Evolutionary conservation across 345 rosid genomes (phyloP).

Genomic region (Bruguiera sexangula): DNA sequence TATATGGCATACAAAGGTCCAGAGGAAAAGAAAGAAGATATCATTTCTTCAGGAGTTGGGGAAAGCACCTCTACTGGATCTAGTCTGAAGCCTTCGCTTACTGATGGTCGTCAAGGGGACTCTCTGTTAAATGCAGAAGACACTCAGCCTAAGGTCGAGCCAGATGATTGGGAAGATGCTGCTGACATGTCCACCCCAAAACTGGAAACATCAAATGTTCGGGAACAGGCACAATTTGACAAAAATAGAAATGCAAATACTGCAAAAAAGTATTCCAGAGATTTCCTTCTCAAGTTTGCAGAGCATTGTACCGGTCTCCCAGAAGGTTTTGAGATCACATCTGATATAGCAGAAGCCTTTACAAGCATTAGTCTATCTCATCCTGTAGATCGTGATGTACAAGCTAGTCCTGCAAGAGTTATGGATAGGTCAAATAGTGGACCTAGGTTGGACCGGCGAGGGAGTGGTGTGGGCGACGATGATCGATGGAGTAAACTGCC

Average conservation of each 20-base stretch:
- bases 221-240: conserved; percentile 26
- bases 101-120: conserved; percentile 29
- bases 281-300: conserved; percentile 79
- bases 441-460: conserved; percentile 69
- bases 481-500: conserved; percentile 66
- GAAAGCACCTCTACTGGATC: conserved; percentile 27
- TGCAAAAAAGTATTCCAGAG: conserved; percentile 83
- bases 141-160: conserved; percentile 56
- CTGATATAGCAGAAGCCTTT: conserved; percentile 51
- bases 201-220: conserved; percentile 47
- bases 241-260: conserved; percentile 38
- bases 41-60: conserved; percentile 26
- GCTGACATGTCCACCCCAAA: conserved; percentile 85
- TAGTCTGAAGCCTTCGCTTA: conserved; percentile 35
- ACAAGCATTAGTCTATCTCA: conserved; percentile 36
- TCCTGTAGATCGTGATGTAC: conserved; percentile 51
- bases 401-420: conserved; percentile 57
- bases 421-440: conserved; percentile 61
- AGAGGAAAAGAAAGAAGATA: conserved; percentile 65
- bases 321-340: conserved; percentile 44
- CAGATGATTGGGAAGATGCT: conserved; percentile 98
- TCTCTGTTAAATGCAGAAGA: conserved; percentile 29
- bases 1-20: conserved; percentile 90
- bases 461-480: conserved; percentile 52
- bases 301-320: conserved; percentile 71